phyloP scores from a whole-genome alignment of 805 yeast genomes.

The Yarrowia hollandica region DNA sequence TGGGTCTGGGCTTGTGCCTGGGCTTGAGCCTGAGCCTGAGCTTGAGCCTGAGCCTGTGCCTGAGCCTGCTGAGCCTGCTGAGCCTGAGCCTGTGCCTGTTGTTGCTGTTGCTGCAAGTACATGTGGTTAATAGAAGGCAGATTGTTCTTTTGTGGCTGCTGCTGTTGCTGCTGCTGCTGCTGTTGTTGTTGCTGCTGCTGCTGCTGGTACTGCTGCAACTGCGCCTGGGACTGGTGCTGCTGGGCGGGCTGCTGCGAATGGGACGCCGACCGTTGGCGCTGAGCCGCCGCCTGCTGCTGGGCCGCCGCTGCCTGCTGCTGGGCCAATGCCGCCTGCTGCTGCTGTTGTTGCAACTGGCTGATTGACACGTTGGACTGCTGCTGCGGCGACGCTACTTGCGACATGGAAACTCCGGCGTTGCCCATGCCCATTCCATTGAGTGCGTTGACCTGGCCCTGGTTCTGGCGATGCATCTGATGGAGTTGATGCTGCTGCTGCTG shows the following conservation, averaged over 20 bases:
- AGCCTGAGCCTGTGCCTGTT: background rate
- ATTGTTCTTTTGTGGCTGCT: slow-evolving; percentile 21
- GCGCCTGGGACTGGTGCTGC: slow-evolving; percentile 6
- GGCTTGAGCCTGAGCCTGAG: background rate
- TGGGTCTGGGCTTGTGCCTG: background rate
- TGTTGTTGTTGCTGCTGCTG: slow-evolving; percentile 6
- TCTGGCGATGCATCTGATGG: slow-evolving; percentile 8
- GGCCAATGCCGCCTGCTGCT: slow-evolving; percentile 31
- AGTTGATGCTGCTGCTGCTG: slow-evolving; percentile 18
- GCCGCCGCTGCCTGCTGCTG: slow-evolving; percentile 30
- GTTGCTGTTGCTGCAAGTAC: slow-evolving; percentile 16
- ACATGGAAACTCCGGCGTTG: slow-evolving; percentile 22
- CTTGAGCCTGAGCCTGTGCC: slow-evolving; percentile 1
- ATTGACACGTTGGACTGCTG: slow-evolving; percentile 4
- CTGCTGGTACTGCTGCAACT: slow-evolving; percentile 22
- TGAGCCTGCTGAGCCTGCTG: slow-evolving; percentile 1
- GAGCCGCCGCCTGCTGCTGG: slow-evolving; percentile 10
- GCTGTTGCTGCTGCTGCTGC: slow-evolving; percentile 23
- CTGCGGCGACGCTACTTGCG: slow-evolving; percentile 17
- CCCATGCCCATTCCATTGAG: slow-evolving; percentile 11
- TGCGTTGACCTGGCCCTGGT: background rate
- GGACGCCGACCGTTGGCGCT: background rate
- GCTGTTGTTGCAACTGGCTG: slow-evolving; percentile 24
- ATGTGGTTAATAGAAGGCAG: slow-evolving; percentile 15
- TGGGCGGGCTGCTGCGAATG: background rate